These are phyloP conservation scores for Hippophae gyantsensis DNA, from an alignment of 306 rosid genomes.

Conservation along the genomic window DNA sequence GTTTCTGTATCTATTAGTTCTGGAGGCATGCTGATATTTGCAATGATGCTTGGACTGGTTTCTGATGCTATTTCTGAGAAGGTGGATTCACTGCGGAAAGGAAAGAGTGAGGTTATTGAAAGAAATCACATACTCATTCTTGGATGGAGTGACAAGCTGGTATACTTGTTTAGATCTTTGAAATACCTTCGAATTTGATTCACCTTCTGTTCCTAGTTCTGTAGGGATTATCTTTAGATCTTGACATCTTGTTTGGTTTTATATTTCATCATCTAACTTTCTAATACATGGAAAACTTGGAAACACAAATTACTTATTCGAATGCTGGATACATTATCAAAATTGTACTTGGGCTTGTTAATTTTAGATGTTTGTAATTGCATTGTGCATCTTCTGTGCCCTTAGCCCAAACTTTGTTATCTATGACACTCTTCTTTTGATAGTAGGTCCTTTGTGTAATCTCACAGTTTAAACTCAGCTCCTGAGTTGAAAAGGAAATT, in stretches of 20 bases:
- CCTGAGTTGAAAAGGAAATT: constrained; percentile 4
- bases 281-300: not conserved
- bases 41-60: constrained; percentile 97
- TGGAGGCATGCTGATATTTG: constrained; percentile 97
- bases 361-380: not conserved
- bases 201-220: not conserved
- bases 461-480: not conserved
- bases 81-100: constrained; percentile 93
- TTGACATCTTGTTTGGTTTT: not conserved
- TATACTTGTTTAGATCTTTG: constrained; percentile 24
- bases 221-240: not conserved
- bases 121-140: constrained; percentile 89
- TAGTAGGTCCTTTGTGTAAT: not conserved
- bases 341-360: not conserved
- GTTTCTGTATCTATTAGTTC: constrained; percentile 95
- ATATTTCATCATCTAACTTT: not conserved
- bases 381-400: not conserved
- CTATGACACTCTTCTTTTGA: constrained; percentile 6
- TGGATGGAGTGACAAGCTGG: constrained; percentile 99
- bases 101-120: constrained; percentile 97
- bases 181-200: not conserved
- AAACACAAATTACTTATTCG: not conserved
- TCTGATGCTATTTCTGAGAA: constrained; percentile 96
- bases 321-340: not conserved
- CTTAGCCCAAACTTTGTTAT: not conserved